Base-by-base conservation (phyloP, 352 stramenopile species). In the Pythium apleroticum region DNA sequence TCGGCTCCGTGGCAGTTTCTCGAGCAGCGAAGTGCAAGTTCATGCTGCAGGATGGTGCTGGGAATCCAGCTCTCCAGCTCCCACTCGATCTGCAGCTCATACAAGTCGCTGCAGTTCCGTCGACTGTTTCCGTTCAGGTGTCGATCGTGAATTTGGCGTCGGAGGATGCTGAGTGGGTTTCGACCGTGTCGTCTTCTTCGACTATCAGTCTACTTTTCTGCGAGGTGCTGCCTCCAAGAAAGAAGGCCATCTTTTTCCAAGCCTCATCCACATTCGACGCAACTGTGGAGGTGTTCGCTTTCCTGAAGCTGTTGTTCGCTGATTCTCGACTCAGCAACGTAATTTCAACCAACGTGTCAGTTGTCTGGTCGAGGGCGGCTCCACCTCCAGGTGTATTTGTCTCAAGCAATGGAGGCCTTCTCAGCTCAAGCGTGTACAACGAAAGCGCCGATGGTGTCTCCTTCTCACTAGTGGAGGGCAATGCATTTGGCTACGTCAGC, bases 51-150 rank as follows among this genome's bases (percentile, higher is more conserved):
- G 66, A 63, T 17, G 71, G 57, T n/a, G 25, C 11, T 15, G 14
- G 31, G 0, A 30, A 41, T 6, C 9, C 24, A 15, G 19, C 37
- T 4, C 22, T 66, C 2, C 35, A 58, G 22, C 39, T 75, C 1
- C 64, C 72, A 3, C 30, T 78, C 14, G 31, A 69, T 20, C 4
- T 78, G 22, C 17, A 66, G 22, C 46, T 78, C 15, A 17, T 41
- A 4, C 43, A 57, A 20, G 28, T 73, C n/a, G 31, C 33, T 1
- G 25, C 56, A 27, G 43, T 46, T 7, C n/a, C 48, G 4, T 52
- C 27, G 1, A 37, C 15, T 12, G 54, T 67, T 0, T 53, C 20
- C 0, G 30, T 75, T n/a, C 41, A 68, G 6, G 10, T 75, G 12
- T 52, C 55, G 12, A 54, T 55, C 4, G 37, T 22, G 43, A 9